Evolutionary conservation across 345 rosid species (phyloP), one percentile per base, ranked within the genome.

Genomic region (Rhizophora apiculata): DNA sequence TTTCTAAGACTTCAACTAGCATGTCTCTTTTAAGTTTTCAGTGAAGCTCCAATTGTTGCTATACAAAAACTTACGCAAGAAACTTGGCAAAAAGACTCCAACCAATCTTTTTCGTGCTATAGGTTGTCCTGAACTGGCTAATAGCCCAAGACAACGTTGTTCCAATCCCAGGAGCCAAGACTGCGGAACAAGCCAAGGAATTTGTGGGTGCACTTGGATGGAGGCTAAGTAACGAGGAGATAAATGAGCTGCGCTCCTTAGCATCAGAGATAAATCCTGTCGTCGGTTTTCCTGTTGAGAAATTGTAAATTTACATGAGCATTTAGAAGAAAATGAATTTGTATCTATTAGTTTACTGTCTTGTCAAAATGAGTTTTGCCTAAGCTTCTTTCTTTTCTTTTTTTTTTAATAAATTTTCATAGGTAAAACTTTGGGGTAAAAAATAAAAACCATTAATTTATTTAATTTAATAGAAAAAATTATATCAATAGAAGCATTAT

Each of bases 121-220:
- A 91, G 99, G 97, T 95, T 20, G 92, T 19, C 69, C 82, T 95
- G 67, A 95, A 95, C 81, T 95, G 99, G 99, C 80, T 95, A 75
- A 81, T 90, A 72, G 92, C 92, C 11, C 99, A 90, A 73, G 96
- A 82, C 46, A 95, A 92, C 64, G 96, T 92, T 20, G 85, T 88
- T 67, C 99, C 99, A 18, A 95, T 95, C 76, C 97, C 99, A 3
- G 99, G 99, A 77, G 99, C 97, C 70, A 94, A 85, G 73, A 88
- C 70, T 46, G 87, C 87, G 2, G 88, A 88, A 65, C 99, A 95
- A 74, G 96, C 92, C 1, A 72, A 51, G 60, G 99, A 91, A 75
- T 95, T 89, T 57, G 88, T 82, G 0, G 97, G 97, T 74, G 96
- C 97, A 0, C 74, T 89, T 57, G 96, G 96, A 24, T 91, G 99